Conservation (phyloP, 495 filamentous ascomycete species). For the Neurospora sp. region DNA sequence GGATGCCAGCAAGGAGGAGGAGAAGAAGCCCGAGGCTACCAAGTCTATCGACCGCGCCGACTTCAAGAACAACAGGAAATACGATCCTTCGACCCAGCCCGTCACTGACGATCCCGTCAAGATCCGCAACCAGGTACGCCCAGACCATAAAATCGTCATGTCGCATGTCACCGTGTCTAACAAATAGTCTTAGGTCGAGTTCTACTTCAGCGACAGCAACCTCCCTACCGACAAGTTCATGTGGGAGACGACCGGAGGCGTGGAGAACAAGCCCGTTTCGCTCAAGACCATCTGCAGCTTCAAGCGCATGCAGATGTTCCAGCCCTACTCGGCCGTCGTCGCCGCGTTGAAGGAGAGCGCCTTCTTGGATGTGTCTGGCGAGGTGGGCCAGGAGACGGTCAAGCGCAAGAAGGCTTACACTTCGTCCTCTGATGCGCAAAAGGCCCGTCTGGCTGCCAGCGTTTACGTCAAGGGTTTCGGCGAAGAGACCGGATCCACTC, state of each 20-base stretch:
- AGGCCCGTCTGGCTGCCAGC: slow-evolving; percentile 24
- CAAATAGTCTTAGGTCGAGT: slow-evolving; percentile 62
- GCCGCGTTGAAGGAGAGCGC: slow-evolving; percentile 68
- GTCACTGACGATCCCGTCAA: slow-evolving; percentile 62
- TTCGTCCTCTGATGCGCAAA: slow-evolving; percentile 14
- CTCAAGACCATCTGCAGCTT: slow-evolving; percentile 70
- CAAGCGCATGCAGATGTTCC: slow-evolving; percentile 89
- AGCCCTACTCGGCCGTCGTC: slow-evolving; percentile 70
- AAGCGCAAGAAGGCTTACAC: slow-evolving; percentile 64
- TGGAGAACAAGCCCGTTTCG: slow-evolving; percentile 66
- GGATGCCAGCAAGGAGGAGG: slow-evolving; percentile 8
- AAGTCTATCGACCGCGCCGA: slow-evolving; percentile 12
- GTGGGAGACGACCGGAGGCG: slow-evolving; percentile 62
- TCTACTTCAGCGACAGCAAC: slow-evolving; percentile 94
- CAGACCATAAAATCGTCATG: slow-evolving; percentile 1
- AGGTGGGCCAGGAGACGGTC: slow-evolving; percentile 52
- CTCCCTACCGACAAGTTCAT: slow-evolving; percentile 81
- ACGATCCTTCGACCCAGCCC: slow-evolving; percentile 50
- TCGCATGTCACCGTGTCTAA: slow-evolving; percentile 5
- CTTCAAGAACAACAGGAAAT: slow-evolving; percentile 44
- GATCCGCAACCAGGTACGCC: slow-evolving; percentile 36
- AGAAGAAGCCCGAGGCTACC: slow-evolving; percentile 12
- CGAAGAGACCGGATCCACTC: slow-evolving; percentile 62
- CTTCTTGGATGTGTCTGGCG: slow-evolving; percentile 50
- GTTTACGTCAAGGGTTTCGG: slow-evolving; percentile 78